Base-by-base conservation (phyloP, 305 asterid species). In the Galium porrigens region DNA sequence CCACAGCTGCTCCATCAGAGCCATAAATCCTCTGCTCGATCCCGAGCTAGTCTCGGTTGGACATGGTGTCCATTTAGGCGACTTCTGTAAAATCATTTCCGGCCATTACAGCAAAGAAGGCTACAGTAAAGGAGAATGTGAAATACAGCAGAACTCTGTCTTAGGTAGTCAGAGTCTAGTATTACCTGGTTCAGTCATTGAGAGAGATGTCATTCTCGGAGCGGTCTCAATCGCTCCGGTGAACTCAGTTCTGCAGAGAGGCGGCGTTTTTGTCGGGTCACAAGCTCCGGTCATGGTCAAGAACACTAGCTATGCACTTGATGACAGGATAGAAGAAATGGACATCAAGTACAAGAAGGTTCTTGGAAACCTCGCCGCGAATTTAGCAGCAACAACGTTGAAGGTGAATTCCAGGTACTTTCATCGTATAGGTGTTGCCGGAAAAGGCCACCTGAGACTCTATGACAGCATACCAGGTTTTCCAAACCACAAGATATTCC, bases 291-390 rank as follows among this genome's bases (percentile, higher is more conserved):
- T 82, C 20, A 86, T 84, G 94, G 82, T 86, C 8, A 86, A 74
- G 75, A 86, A 79, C 73, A 69, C 61, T 6, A 15, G 64, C 48
- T 82, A 70, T 8, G 57, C 72, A 9, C 73, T 82, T 18, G 86
- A 86, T 44, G 88, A 86, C 7, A 76, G 90, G 61, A 79, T 82
- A 33, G 90, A 84, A 59, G 90, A 82, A 52, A 86, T 86, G 94
- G 90, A 84, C 72, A 22, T 58, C 70, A 81, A 85, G 54, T 85
- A 85, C 25, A 81, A 70, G 70, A 81, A 79, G 68, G 77, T 83
- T 3, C 72, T 85, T 11, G 85, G 85, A 6, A 85, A 77, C 68
- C 85, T 85, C 12, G 85, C 84, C 0, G 83, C 89, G 4, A 81
- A 74, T 68, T 65, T 83, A 6, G 92, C 92, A 4, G 79, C 81